Evolutionary conservation across 148 eudicot genomes (phyloP).

Genomic region (Arctostaphylos glauca): DNA sequence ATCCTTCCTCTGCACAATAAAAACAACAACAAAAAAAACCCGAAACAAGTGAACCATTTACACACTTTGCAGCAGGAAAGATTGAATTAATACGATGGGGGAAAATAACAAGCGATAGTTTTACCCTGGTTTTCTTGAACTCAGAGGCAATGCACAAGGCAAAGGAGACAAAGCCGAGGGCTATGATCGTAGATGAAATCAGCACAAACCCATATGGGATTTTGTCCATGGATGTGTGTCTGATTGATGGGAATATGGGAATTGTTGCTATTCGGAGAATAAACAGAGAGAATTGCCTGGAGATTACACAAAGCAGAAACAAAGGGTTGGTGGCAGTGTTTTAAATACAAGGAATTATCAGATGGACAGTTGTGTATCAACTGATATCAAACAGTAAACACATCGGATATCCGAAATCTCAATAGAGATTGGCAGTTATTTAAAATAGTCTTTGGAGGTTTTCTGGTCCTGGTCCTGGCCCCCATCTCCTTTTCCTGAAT

Average conservation of each 20-base stretch:
- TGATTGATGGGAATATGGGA: background rate
- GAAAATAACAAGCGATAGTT: background rate
- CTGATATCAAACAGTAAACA: too few species aligned
- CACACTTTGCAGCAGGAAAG: too few species aligned
- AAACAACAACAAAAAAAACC: too few species aligned
- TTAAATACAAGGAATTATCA: too few species aligned
- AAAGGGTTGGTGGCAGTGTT: background rate
- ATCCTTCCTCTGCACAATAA: too few species aligned
- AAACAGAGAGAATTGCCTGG: background rate
- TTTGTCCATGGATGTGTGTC: conserved; percentile 19
- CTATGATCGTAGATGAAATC: conserved; percentile 18
- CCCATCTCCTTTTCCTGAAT: background rate
- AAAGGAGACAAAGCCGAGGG: conserved; percentile 38
- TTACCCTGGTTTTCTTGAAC: conserved; percentile 57
- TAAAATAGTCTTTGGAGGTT: too few species aligned
- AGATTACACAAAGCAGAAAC: background rate
- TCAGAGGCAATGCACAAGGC: conserved; percentile 53
- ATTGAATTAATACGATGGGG: too few species aligned
- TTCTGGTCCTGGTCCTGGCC: background rate
- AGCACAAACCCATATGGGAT: conserved; percentile 7
- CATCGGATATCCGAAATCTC: too few species aligned
- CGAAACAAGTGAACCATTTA: too few species aligned
- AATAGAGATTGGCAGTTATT: too few species aligned
- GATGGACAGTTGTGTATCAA: too few species aligned
- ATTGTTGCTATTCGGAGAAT: background rate